phyloP scores from a whole-genome alignment of 805 yeast genomes.

The Sporopachydermia quercuum region DNA sequence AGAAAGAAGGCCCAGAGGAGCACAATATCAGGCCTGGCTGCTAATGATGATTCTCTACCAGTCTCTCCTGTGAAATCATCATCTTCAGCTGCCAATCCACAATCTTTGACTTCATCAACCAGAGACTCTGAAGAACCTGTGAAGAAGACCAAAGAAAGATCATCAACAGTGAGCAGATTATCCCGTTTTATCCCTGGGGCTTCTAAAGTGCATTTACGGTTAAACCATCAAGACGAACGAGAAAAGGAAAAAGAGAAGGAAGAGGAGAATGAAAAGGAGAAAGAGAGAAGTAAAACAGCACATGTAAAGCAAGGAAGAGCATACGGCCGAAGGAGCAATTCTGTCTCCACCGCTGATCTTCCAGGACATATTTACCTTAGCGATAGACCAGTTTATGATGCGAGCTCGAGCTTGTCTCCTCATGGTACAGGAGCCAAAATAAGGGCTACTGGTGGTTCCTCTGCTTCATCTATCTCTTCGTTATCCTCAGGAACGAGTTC shows the following conservation, averaged over 20 bases:
- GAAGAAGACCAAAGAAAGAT: not conserved
- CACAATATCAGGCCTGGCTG: too few species aligned
- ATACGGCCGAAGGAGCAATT: not conserved
- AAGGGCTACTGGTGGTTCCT: constrained; percentile 22
- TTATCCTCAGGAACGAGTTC: not conserved
- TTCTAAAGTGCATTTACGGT: not conserved
- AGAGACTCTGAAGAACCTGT: too few species aligned
- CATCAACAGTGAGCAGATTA: not conserved
- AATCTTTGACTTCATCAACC: too few species aligned
- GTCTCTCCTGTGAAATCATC: too few species aligned
- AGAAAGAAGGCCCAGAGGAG: too few species aligned
- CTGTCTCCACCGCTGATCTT: not conserved
- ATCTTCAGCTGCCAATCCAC: too few species aligned
- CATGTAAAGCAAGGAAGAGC: not conserved
- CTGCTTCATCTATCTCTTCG: constrained; percentile 27
- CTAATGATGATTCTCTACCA: too few species aligned
- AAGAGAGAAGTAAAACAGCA: not conserved
- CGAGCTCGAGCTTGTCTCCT: not conserved
- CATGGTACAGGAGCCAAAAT: constrained; percentile 18
- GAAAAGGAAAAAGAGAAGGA: too few species aligned
- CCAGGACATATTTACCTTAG: too few species aligned
- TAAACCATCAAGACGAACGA: too few species aligned
- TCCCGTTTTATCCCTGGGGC: not conserved
- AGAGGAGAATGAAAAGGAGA: too few species aligned
- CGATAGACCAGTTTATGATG: not conserved